Evolutionary conservation across 1,139 yeast species (phyloP), one percentile per base, ranked within the genome.

Genomic region (Candida dubliniensis): DNA sequence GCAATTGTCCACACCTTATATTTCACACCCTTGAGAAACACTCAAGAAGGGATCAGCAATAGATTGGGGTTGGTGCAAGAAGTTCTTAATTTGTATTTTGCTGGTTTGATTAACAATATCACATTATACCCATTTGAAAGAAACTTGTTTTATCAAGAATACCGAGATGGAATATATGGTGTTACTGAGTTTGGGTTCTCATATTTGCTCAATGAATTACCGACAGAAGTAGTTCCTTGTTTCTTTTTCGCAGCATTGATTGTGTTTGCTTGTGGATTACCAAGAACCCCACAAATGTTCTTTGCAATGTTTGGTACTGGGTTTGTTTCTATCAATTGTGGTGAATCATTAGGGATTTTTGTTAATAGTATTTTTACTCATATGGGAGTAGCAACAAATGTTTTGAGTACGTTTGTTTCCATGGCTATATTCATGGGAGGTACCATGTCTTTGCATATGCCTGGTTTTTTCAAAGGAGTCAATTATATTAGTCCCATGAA

Each of bases 351-450:
- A 36, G 96, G 96, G 0, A 85, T 88, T 7, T 71, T 85, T 39
- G 82, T 88, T 50, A 87, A 87, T 57, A 81, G 91, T n/a, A 54
- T 85, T 0, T 82, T 88, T 55, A 71, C 74, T 45, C 91, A 88
- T 58, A 77, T 87, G 43, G 96, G 96, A 0, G 76, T 88, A 53
- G 95, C 95, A 0, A 79, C 87, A 23, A 87, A 86, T 56, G 64
- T 87, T 5, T 76, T 88, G 38, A 76, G 90, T 0, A 76, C 81
- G 8, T 58, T 85, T 29, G 64, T 86, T 40, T 77, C 87, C 3
- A 67, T 87, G 46, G 93, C 91, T 7, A 77, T 85, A 13, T 80
- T 85, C 54, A 86, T 88, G 95, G 88, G 89, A 3, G 96, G 96
- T n/a, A 71, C 91, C 5, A 76, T 89, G 83, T 84, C 96, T 0